Evolutionary conservation across 2,329 filamentous ascomycete species (phyloP).

Genomic region (Calonectria crousiana): DNA sequence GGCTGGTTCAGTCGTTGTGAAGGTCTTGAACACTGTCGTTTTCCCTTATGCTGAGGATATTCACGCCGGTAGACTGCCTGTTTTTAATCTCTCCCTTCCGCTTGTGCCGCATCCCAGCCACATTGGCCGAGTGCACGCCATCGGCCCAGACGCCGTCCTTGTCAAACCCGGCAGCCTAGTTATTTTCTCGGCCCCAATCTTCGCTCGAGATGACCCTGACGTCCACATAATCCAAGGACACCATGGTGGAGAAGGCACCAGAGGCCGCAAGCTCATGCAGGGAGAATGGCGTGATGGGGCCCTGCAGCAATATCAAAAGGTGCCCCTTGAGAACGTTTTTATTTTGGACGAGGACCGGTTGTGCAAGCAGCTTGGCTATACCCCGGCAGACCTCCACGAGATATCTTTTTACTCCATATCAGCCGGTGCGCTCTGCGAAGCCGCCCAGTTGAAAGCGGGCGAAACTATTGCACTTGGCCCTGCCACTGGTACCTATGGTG

Average conservation of each 20-base stretch:
- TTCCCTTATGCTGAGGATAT: background rate
- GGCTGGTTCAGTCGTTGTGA: background rate
- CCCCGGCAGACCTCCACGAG: background rate
- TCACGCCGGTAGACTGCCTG: background rate
- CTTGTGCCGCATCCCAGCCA: background rate
- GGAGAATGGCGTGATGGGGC: constrained; percentile 19
- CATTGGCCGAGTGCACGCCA: background rate
- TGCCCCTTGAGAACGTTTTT: constrained; percentile 16
- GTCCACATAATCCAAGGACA: constrained; percentile 15
- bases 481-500: background rate
- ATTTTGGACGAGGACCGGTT: background rate
- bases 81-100: background rate
- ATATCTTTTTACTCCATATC: background rate
- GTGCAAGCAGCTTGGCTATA: background rate
- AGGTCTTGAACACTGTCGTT: background rate
- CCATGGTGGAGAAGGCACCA: constrained; percentile 15
- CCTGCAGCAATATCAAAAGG: constrained; percentile 17
- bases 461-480: background rate
- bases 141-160: background rate
- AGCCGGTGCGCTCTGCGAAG: background rate
- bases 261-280: constrained; percentile 19
- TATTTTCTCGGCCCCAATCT: background rate
- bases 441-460: background rate
- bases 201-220: background rate
- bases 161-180: background rate